phyloP scores from a whole-genome alignment of 2,329 filamentous ascomycete genomes.

The Sporothrix pseudoabietina region DNA sequence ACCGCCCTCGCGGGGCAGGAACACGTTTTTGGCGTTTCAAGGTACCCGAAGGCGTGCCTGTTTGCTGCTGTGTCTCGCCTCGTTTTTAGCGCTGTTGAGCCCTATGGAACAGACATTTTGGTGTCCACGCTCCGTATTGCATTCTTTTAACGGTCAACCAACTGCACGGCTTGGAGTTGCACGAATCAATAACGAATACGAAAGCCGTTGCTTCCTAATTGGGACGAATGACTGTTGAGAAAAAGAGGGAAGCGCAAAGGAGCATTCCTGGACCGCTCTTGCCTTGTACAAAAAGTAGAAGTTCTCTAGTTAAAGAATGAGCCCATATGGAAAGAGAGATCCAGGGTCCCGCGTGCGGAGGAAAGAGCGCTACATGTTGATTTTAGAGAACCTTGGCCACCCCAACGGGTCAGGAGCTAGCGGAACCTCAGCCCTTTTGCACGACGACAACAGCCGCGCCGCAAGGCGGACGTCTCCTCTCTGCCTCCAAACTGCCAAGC shows the following conservation, averaged over 20 bases:
- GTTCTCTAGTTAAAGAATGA: background rate
- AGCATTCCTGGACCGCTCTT: background rate
- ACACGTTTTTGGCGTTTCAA: constrained; percentile 20
- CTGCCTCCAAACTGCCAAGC: background rate
- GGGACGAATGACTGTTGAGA: background rate
- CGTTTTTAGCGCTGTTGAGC: background rate
- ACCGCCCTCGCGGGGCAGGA: constrained; percentile 18
- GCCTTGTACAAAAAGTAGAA: background rate
- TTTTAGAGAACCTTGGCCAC: background rate
- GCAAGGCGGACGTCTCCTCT: background rate
- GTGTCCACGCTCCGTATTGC: background rate
- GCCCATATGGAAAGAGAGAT: background rate
- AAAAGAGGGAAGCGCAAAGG: background rate
- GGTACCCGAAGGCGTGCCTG: constrained; percentile 5
- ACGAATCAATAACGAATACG: background rate
- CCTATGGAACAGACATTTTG: background rate
- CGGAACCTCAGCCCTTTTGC: background rate
- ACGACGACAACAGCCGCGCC: background rate
- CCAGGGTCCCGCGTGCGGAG: background rate
- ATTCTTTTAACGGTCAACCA: background rate
- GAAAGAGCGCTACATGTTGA: background rate
- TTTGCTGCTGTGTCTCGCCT: background rate
- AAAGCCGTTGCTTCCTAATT: background rate
- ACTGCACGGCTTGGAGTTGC: background rate
- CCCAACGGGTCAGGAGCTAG: constrained; percentile 5